A percentile compares a stretch with the other conserved stretches of the same genome.
These are phyloP conservation scores for Wickerhamiella galacta DNA, from an alignment of 805 yeast species.

Conservation along the genomic window DNA sequence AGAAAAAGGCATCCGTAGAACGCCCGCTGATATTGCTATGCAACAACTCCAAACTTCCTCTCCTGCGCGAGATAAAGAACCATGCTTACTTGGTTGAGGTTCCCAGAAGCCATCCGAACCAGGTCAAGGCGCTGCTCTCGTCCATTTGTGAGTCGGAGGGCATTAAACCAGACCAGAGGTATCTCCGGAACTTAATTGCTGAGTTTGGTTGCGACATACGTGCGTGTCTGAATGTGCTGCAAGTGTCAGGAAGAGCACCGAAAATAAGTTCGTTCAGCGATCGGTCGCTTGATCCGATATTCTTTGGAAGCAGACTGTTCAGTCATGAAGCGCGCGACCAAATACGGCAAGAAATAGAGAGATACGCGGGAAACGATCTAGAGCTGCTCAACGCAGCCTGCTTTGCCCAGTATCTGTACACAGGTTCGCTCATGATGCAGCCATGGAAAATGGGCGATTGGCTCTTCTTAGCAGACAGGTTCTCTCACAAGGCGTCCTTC, in stretches of 20 bases:
- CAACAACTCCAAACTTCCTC: conserved; percentile 1
- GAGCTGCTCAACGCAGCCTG: background rate
- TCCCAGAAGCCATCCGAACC: conserved; percentile 1
- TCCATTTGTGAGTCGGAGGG: background rate
- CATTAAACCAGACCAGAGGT: background rate
- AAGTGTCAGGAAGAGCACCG: conserved; percentile 1
- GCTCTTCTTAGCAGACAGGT: conserved; percentile 1
- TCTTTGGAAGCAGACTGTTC: background rate
- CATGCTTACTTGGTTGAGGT: background rate
- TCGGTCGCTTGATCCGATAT: background rate
- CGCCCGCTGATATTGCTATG: conserved; percentile 3
- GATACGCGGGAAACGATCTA: conserved; percentile 1
- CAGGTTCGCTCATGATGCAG: conserved; percentile 3
- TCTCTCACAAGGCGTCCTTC: background rate
- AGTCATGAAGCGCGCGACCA: too few species aligned
- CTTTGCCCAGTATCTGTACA: conserved; percentile 2
- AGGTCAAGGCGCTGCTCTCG: conserved; percentile 1
- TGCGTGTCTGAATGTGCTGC: conserved; percentile 1
- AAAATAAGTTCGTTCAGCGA: too few species aligned
- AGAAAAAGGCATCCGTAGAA: background rate
- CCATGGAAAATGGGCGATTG: conserved; percentile 4
- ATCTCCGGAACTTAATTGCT: background rate
- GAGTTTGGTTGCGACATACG: conserved; percentile 3
- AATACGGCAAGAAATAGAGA: conserved; percentile 1
- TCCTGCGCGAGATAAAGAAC: conserved; percentile 1